phyloP scores from a whole-genome alignment of 2,329 filamentous ascomycete genomes.

The Colletotrichum kahawae region DNA sequence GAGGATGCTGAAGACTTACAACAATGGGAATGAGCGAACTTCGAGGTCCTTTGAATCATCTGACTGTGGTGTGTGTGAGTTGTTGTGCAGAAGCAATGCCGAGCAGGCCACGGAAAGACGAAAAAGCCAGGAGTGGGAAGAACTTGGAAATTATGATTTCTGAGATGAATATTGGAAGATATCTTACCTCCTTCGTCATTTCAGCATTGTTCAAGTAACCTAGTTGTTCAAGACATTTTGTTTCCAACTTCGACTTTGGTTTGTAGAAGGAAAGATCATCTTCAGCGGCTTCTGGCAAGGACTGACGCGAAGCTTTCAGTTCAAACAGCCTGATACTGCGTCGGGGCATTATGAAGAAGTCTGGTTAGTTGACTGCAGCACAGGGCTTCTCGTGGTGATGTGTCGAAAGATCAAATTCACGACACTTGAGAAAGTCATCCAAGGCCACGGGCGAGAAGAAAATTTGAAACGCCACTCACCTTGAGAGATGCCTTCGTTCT shows the following conservation, averaged over 20 bases:
- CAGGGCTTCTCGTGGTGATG: not conserved
- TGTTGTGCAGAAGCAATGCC: not conserved
- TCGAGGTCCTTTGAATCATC: not conserved
- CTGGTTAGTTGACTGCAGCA: not conserved
- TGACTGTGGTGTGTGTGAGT: not conserved
- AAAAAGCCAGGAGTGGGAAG: not conserved
- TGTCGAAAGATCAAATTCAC: not conserved
- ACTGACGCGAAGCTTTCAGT: not conserved
- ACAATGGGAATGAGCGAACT: not conserved
- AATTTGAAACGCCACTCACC: not conserved
- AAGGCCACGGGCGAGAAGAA: not conserved
- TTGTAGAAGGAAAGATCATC: fast-evolving
- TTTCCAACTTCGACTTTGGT: fast-evolving
- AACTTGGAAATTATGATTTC: not conserved
- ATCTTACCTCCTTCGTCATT: not conserved
- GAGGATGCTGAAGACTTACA: not conserved
- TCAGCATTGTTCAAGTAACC: not conserved
- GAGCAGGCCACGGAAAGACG: not conserved
- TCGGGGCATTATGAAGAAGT: not conserved
- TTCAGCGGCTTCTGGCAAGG: not conserved
- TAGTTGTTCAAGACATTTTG: fast-evolving
- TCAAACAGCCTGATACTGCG: not conserved
- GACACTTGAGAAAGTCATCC: not conserved
- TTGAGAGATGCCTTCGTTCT: not conserved
- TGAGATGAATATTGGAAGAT: not conserved